Evolutionary conservation across 371 early-diverging fungal genomes (phyloP), one percentile per base, ranked within the genome.

Genomic region (Blakeslea trispora): DNA sequence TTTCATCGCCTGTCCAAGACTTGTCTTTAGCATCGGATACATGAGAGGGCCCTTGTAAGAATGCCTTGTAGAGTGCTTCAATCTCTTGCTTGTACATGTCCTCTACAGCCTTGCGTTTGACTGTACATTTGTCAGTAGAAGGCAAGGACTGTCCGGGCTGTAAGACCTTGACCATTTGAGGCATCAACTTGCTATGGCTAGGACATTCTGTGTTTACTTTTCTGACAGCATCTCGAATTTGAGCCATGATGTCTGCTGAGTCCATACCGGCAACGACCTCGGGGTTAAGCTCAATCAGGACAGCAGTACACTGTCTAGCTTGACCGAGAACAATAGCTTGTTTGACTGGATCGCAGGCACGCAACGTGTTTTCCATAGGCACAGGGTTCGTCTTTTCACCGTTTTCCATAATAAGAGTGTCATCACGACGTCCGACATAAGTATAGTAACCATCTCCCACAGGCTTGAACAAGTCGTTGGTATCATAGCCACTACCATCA

Each of bases 351-450:
- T 54, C 61, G 3, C 22, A 42, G 8, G 43, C 42, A 9, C 59
- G 57, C 9, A 77, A 64, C 1, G 50, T 45, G 1, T n/a, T 49
- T 58, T 77, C 78, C 54, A 77, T 72, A 9, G 70, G 67, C 6
- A 68, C 2, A 13, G 78, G 75, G 28, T 72, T 74, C 1, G 71
- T 69, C 57, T 77, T 77, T 56, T 77, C 75, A 9, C 75, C 78
- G 40, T 74, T 77, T 41, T 65, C 55, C 72, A 74, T 69, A 18
- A 68, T 50, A 14, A 74, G 32, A 0, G 63, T 68, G 53, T 77
- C 72, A 45, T 74, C 77, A 1, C 57, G 56, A 14, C 77, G 61
- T 9, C 77, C 70, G 4, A 52, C 10, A 21, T 68, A 62, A 9
- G 1, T 39, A 23, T 62, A 73, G 9, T 53, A 64, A 1, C 59